Conservation (phyloP, 2,329 filamentous ascomycete genomes). For the Penicillium oxalicum region DNA sequence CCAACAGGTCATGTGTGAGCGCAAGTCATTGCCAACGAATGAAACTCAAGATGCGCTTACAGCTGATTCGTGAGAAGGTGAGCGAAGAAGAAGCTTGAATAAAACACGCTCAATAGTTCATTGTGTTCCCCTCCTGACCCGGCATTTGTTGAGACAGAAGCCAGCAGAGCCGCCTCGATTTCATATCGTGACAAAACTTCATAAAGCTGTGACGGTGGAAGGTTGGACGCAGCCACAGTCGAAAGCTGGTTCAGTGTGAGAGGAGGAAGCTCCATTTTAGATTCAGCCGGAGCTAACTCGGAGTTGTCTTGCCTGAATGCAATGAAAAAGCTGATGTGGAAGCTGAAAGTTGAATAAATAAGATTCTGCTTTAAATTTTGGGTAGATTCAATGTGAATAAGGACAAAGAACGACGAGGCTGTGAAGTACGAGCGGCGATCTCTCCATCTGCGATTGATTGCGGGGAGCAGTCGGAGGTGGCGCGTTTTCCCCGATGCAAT, state of each 20-base stretch:
- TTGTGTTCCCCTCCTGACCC: constrained; percentile 16
- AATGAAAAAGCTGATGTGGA: neutral
- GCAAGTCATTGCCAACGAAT: too few species aligned
- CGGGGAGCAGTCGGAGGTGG: constrained; percentile 30
- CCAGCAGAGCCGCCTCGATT: constrained; percentile 28
- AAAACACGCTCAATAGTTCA: constrained; percentile 33
- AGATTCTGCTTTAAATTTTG: neutral
- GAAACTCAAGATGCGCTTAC: constrained; percentile 20
- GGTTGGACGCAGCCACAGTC: constrained; percentile 23
- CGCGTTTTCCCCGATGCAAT: constrained; percentile 25
- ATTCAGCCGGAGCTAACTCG: neutral
- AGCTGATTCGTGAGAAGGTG: constrained; percentile 37
- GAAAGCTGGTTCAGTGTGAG: constrained; percentile 29
- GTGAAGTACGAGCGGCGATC: too few species aligned
- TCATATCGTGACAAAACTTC: constrained; percentile 33
- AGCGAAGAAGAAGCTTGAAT: constrained; percentile 36
- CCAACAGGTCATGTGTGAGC: too few species aligned
- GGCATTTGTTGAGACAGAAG: constrained; percentile 12
- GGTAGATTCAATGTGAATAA: too few species aligned
- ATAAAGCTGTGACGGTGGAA: constrained; percentile 31
- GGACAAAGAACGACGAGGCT: too few species aligned
- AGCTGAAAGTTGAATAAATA: too few species aligned
- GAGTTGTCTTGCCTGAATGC: neutral
- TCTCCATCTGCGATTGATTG: constrained; percentile 10
- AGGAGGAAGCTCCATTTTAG: constrained; percentile 26